Conservation (phyloP, 116 monocot genomes). For the Papilionanthe hybrid region DNA sequence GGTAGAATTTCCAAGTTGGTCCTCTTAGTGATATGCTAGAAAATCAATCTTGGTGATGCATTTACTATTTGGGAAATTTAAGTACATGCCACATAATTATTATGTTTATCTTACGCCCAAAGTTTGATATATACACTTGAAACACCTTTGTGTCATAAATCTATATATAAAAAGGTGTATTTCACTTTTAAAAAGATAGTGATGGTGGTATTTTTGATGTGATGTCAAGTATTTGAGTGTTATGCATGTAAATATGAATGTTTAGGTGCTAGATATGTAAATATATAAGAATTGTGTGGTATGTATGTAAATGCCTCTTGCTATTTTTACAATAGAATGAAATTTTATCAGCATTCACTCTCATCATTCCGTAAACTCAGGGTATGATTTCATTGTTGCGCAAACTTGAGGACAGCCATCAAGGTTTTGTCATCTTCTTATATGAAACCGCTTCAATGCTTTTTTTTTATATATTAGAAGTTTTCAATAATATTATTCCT, state of each 20-base stretch:
- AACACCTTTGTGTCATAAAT: too few relatives aligned
- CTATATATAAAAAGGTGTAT: too few relatives aligned
- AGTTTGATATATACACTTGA: too few relatives aligned
- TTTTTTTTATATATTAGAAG: neutral
- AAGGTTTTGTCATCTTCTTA: neutral
- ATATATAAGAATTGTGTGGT: too few relatives aligned
- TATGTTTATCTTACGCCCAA: too few relatives aligned
- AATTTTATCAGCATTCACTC: neutral
- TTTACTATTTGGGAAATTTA: neutral
- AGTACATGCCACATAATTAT: too few relatives aligned
- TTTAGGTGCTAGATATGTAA: too few relatives aligned
- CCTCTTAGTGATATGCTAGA: neutral
- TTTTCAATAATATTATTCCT: neutral
- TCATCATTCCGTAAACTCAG: too few relatives aligned
- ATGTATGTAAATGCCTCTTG: neutral
- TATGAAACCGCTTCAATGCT: neutral
- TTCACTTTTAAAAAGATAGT: too few relatives aligned
- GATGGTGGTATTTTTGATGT: too few relatives aligned
- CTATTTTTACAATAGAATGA: neutral
- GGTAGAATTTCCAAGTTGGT: neutral
- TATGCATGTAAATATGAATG: too few relatives aligned
- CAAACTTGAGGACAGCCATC: neutral
- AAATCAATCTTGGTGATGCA: neutral
- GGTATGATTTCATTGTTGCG: neutral
- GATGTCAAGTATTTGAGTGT: too few relatives aligned